Evolutionary conservation across 495 filamentous ascomycete species (phyloP), one percentile per base, ranked within the genome.

Genomic region (Penicillium silybi): DNA sequence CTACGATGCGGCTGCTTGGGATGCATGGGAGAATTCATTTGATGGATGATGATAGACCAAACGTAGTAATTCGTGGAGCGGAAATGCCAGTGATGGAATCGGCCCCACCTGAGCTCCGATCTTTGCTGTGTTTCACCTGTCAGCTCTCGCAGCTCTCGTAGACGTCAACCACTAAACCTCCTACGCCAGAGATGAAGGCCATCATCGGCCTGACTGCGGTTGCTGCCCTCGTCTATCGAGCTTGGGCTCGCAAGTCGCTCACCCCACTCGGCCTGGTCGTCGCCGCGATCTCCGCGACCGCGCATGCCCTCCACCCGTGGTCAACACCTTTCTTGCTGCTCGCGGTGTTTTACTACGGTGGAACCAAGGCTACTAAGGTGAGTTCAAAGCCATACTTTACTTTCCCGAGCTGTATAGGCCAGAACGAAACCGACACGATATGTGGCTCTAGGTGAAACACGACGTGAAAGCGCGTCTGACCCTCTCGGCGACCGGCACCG

Each of bases 251-350:
- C 55, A 85, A 89, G 20, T 90, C 89, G 7, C 77, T 95, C 40
- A 93, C 90, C 11, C 84, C 86, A 0, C 70, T 77, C 27, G 90
- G 89, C 39, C 78, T 92, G 53, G 60, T 85, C 9, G 76, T 80
- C 18, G 90, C 91, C 11, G 70, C 69, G 19, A 52, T 85, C 26
- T 95, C 95, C 7, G 92, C 89, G 8, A 65, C 77, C 47, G 80
- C 85, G 3, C 93, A 98, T 67, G 89, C 91, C 9, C 57, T 89
- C 18, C 93, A 97, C 69, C 92, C 93, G 8, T 96, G 89, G 89
- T 87, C 85, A 48, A 72, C 90, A n/a, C 91, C 89, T 2, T 95
- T 96, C 67, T 77, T 80, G 19, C 77, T 97, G 10, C 79, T 98
- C 2, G 77, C 76, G 37, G 82, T 92, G 16, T 98, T 98, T 75